These are phyloP conservation scores for Mortierella hygrophila DNA, from an alignment of 192 early-diverging fungal species.

Conservation along the genomic window DNA sequence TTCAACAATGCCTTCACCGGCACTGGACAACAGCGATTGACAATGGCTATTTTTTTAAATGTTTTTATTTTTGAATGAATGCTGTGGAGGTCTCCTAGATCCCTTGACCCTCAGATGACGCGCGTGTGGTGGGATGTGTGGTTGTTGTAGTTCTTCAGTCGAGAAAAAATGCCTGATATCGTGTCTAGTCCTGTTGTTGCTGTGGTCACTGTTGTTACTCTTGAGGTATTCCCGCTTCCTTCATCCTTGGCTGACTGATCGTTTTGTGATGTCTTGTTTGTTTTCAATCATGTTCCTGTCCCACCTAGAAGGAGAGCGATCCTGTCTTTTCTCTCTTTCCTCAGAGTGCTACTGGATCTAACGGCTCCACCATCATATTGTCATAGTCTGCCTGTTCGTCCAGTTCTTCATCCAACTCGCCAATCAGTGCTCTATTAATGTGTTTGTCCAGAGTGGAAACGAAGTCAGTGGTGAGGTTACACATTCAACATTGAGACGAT, in stretches of 20 bases:
- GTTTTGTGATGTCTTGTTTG: not conserved
- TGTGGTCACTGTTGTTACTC: not conserved
- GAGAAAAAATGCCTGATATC: not conserved
- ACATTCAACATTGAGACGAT: too few species aligned
- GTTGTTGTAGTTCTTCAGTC: not conserved
- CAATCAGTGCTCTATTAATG: constrained; percentile 34
- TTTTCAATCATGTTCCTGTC: not conserved
- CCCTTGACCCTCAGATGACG: constrained; percentile 6
- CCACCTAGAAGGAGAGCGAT: not conserved
- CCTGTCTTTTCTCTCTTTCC: not conserved
- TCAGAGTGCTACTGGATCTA: constrained; percentile 43
- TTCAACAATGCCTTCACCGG: too few species aligned
- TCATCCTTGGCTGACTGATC: not conserved
- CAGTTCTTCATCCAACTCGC: constrained; percentile 47
- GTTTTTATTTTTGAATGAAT: constrained; percentile 13
- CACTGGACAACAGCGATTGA: too few species aligned
- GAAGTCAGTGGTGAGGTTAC: not conserved
- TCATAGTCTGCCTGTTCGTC: constrained; percentile 44
- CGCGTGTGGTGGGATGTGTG: not conserved
- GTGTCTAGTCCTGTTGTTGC: not conserved
- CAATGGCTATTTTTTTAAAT: not conserved
- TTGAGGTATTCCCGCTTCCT: not conserved
- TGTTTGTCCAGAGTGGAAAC: not conserved
- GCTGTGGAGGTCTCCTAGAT: constrained; percentile 1
- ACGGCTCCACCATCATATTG: constrained; percentile 40